Evolutionary conservation across 2,329 filamentous ascomycete species (phyloP).

Genomic region (Leptosphaerulina australis): DNA sequence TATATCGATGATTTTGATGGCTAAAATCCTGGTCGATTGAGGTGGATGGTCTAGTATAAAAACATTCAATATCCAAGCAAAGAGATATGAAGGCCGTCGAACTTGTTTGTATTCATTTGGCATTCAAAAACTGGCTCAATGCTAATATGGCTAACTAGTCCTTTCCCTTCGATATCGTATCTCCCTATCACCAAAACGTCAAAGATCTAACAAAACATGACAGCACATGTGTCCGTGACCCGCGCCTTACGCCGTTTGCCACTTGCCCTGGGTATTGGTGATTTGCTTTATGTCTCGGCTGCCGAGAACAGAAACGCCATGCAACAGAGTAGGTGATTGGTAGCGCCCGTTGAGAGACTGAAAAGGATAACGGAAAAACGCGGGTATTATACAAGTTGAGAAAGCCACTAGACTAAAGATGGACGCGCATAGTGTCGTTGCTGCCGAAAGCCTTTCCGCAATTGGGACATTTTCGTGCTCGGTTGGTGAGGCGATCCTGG

Average conservation of each 20-base stretch:
- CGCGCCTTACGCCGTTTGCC: not conserved
- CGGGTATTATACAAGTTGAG: not conserved
- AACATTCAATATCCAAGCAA: too few species aligned
- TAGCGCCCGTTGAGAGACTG: not conserved
- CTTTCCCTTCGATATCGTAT: not conserved
- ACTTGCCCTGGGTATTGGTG: not conserved
- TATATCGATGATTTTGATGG: too few species aligned
- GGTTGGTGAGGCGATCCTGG: constrained; percentile 84
- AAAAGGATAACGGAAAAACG: not conserved
- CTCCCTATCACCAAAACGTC: not conserved
- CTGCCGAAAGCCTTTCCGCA: constrained; percentile 92
- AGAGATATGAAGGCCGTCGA: not conserved
- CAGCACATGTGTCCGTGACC: not conserved
- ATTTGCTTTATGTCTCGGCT: not conserved
- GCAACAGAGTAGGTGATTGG: too few species aligned
- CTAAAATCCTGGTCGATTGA: too few species aligned
- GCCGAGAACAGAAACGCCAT: not conserved
- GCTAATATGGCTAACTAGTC: not conserved
- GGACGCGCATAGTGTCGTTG: constrained; percentile 78
- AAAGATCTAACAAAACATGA: constrained; percentile 2
- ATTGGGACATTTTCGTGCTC: constrained; percentile 92
- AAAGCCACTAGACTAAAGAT: constrained; percentile 26
- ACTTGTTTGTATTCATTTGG: not conserved
- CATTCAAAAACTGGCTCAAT: not conserved
- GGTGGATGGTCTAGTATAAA: too few species aligned